Evolutionary conservation across 352 stramenopile species (phyloP), one percentile per base, ranked within the genome.

Genomic region (Elongisporangium undulatum): DNA sequence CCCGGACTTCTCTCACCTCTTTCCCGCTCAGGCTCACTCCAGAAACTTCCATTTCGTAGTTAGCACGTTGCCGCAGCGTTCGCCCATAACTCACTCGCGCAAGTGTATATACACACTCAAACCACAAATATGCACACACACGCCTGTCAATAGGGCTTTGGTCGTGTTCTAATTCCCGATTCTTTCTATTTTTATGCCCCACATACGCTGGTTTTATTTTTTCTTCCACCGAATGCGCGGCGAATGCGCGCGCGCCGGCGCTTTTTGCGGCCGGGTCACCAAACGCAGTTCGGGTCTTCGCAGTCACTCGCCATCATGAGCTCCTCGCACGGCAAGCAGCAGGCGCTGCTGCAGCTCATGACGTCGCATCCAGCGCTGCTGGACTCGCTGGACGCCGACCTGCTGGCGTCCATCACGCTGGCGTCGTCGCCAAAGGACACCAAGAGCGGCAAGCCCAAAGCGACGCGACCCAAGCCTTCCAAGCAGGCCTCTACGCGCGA

Each of bases 281-380:
- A 39, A 9, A 9, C 5, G 10, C 34, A 45, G 13, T 45, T 45
- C 34, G 34, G 34, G 34, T 17, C 6, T 45, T 45, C 34, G 16
- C 34, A 45, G 34, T 45, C 34, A 45, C 10, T 45, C 34, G 12
- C 34, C 34, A 45, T 45, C 34, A 45, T 68, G 55, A 69, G 55
- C 56, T 79, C 75, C n/a, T 34, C 56, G 34, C 34, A 45, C 34
- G 58, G 49, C 39, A 82, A 74, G 61, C 75, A 83, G 67, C 64
- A 74, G 64, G 74, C 64, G 29, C 64, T 85, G 49, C 71, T 79
- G 66, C 59, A 58, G 41, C 71, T 85, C 53, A 70, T 85, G 63
- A 77, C 63, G 62, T 59, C 64, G 3, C 64, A 85, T 41, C 75
- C 73, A 56, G 71, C 68, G 51, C 59, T 85, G 41, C 51, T 82